Percentiles rank a stretch among this genome's conserved stretches.
Conservation (phyloP, 495 filamentous ascomycete species). For the Bacidia gigantensis region DNA sequence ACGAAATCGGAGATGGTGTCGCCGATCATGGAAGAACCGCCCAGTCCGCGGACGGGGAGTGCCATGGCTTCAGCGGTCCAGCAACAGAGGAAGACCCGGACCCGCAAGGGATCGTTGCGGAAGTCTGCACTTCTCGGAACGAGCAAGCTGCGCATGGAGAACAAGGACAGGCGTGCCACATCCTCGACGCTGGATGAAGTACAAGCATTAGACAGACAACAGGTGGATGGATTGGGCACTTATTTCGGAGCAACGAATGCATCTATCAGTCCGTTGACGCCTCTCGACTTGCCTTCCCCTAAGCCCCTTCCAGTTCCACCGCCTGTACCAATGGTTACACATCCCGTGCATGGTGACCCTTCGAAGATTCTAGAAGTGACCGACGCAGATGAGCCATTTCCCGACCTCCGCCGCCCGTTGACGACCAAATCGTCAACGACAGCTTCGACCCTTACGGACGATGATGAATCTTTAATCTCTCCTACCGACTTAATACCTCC, state of each 20-base stretch:
- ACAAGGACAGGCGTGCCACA: conserved; percentile 13
- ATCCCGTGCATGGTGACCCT: conserved; percentile 13
- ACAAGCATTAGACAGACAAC: conserved; percentile 30
- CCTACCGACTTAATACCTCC: conserved; percentile 12
- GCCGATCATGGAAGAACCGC: not conserved
- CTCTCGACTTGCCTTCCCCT: conserved; percentile 16
- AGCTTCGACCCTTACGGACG: conserved; percentile 65
- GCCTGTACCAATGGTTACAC: conserved; percentile 14
- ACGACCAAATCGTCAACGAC: conserved; percentile 23
- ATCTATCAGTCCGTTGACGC: conserved; percentile 5
- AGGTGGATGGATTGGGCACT: not conserved
- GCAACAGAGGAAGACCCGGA: conserved; percentile 48
- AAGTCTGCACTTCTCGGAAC: conserved; percentile 69
- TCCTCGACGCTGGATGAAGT: conserved; percentile 27
- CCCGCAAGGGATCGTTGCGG: conserved; percentile 62
- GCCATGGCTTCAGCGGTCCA: conserved; percentile 47
- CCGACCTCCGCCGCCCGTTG: conserved; percentile 29
- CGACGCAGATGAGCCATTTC: conserved; percentile 33
- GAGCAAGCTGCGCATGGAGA: conserved; percentile 44
- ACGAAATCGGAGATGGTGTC: conserved; percentile 1
- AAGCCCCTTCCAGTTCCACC: conserved; percentile 11
- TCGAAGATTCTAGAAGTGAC: conserved; percentile 34
- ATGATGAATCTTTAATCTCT: conserved; percentile 52
- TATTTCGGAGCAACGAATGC: conserved; percentile 2
- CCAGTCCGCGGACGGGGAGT: conserved; percentile 32